A percentile compares a stretch with the other conserved stretches of the same genome.
phyloP scores from a whole-genome alignment of 805 yeast species.

The Metschnikowia continentalis region DNA sequence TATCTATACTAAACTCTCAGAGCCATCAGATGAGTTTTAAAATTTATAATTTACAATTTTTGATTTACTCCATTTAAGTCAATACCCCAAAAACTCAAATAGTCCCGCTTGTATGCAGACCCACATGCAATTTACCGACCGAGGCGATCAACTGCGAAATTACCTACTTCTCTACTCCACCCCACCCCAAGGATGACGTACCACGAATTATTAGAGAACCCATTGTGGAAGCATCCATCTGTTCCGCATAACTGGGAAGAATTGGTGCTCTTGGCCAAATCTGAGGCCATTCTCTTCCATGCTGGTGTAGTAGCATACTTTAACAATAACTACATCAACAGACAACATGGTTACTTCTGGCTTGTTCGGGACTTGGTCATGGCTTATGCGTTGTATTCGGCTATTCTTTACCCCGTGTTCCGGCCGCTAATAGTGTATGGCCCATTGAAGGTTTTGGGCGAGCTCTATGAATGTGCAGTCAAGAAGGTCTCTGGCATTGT shows the following conservation, averaged over 20 bases:
- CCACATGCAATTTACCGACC: not conserved
- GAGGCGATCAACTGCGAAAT: not conserved
- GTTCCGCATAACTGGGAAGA: not conserved
- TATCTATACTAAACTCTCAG: not conserved
- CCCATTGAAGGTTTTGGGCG: conserved; percentile 4
- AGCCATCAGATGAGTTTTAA: not conserved
- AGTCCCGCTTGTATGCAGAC: not conserved
- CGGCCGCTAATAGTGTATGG: conserved; percentile 13
- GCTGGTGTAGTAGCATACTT: not conserved
- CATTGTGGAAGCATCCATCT: not conserved
- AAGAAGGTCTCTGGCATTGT: conserved; percentile 12
- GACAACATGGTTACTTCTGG: conserved; percentile 10
- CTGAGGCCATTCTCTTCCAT: not conserved
- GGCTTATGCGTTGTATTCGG: conserved; percentile 13
- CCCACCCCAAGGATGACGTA: not conserved
- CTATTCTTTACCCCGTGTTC: conserved; percentile 7
- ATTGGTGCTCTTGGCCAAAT: not conserved
- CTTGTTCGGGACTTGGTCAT: conserved; percentile 23
- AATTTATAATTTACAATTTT: not conserved
- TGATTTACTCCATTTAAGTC: not conserved
- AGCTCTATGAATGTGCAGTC: not conserved
- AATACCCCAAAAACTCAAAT: not conserved
- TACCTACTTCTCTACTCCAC: not conserved
- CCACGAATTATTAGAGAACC: not conserved
- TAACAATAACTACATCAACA: not conserved